A percentile compares a stretch with the other conserved stretches of the same genome.
These are phyloP conservation scores for Geotrichum fermentans DNA, from an alignment of 1,139 yeast species.

Conservation along the genomic window DNA sequence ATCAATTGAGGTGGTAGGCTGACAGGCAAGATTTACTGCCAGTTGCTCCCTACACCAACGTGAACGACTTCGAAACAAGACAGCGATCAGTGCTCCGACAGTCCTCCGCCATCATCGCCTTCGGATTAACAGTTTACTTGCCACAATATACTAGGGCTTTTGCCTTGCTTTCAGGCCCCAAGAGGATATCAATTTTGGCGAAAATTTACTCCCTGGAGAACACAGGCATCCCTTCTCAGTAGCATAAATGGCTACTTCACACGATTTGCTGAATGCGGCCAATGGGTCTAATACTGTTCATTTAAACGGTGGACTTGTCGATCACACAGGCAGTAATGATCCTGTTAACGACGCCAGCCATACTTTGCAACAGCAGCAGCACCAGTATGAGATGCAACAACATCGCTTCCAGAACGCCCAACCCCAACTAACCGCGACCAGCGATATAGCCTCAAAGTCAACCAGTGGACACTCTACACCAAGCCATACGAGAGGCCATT, in stretches of 20 bases:
- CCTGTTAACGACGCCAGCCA: too few relatives aligned
- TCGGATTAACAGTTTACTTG: too few relatives aligned
- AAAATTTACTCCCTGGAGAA: too few relatives aligned
- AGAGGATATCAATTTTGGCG: too few relatives aligned
- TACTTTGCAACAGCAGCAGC: not conserved
- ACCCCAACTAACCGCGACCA: constrained; percentile 1
- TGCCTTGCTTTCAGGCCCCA: too few relatives aligned
- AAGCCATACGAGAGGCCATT: not conserved
- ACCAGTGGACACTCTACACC: constrained; percentile 1
- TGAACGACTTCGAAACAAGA: too few relatives aligned
- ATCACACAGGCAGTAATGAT: too few relatives aligned
- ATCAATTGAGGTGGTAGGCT: not conserved
- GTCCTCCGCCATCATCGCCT: too few relatives aligned
- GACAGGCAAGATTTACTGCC: not conserved
- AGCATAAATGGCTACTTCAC: not conserved
- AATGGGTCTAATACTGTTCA: not conserved
- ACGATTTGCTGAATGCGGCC: not conserved
- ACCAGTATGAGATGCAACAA: constrained; percentile 8
- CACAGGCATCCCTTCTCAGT: too few relatives aligned
- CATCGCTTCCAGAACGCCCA: constrained; percentile 4
- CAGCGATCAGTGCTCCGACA: too few relatives aligned
- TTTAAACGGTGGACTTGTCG: not conserved
- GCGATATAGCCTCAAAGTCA: not conserved
- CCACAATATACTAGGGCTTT: too few relatives aligned
- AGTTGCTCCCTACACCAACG: too few relatives aligned